Conservation (phyloP, 108 stramenopile genomes). For the Ochromonas danica region DNA sequence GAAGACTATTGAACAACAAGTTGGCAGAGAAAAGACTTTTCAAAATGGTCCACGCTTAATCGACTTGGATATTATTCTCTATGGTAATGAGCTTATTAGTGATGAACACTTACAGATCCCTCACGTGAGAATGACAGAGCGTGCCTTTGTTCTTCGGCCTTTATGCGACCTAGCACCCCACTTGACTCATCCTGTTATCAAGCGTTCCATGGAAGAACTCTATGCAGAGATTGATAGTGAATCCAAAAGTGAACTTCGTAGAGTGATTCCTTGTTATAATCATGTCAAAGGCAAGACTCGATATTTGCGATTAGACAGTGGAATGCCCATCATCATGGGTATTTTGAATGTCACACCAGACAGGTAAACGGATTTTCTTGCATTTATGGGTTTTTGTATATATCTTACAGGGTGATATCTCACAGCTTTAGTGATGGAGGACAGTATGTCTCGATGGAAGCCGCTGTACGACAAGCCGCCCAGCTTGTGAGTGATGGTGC, state of each 20-base stretch:
- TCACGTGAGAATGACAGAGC: constrained; percentile 75
- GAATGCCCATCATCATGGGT: constrained; percentile 75
- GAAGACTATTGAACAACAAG: constrained; percentile 39
- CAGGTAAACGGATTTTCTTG: constrained; percentile 26
- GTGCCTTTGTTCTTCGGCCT: constrained; percentile 89
- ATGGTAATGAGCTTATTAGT: constrained; percentile 45
- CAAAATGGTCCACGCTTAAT: constrained; percentile 79
- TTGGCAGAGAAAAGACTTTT: constrained; percentile 56
- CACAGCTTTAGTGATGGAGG: constrained; percentile 88
- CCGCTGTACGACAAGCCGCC: constrained; percentile 71
- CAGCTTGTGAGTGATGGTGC: constrained; percentile 79
- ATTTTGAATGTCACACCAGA: constrained; percentile 95
- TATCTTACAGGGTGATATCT: neutral
- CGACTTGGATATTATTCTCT: constrained; percentile 80
- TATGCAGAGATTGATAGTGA: constrained; percentile 23
- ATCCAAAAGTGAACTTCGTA: neutral
- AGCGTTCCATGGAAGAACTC: constrained; percentile 1
- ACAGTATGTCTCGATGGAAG: constrained; percentile 44
- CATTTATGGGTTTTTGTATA: neutral
- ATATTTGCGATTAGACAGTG: neutral
- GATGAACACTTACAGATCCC: constrained; percentile 68
- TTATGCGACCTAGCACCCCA: constrained; percentile 67
- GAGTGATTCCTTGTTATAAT: constrained; percentile 11
- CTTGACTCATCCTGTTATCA: constrained; percentile 2
- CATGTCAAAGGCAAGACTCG: neutral